Base-by-base conservation (phyloP, 2,329 filamentous ascomycete species). In the Pseudogymnoascus sp. region DNA sequence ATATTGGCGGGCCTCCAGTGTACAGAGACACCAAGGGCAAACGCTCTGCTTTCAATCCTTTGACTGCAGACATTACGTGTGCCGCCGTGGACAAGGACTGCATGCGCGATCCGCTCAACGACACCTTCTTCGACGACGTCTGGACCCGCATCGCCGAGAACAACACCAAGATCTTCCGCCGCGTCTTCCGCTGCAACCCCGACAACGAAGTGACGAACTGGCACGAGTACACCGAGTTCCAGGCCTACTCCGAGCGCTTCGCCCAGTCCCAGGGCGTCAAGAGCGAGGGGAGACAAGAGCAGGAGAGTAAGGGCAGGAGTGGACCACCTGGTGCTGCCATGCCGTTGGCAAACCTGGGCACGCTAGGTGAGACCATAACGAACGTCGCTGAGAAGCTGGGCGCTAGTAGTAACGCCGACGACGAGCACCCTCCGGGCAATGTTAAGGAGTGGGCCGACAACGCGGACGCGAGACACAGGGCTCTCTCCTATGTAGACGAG, bases 151-250 rank as follows among this genome's bases (percentile, higher is more conserved):
- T 91, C 60, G 94, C 94, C 0, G 86, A 89, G 65, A 97, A 97
- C 77, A 99, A 99, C 72, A 99, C 94, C 2, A 93, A 91, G 71
- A 82, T 99, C 57, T 99, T 90, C 76, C 88, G 94, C 33, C 85
- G 89, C 64, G 93, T 99, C 7, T 99, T 99, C 78, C 86, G 92
- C 53, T 97, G 92, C 74, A 95, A 96, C 89, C 94, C 94, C 1
- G 94, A 99, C 72, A 97, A 87, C 59, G 91, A 97, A 70, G 94
- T 96, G 25, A 87, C 85, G 65, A 93, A 89, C 43, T 99, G 94
- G 94, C 86, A 89, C 66, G 89, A 96, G 65, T 99, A 99, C 74
- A 68, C 61, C 5, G 69, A 71, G 39, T 70, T 67, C 58, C 64
- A 83, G 60, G 81, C 85, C 4, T 97, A 97, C 71, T 81, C 82